Evolutionary conservation across 371 early-diverging fungal genomes (phyloP), one percentile per base, ranked within the genome.

Genomic region (Cladochytrium tenue): DNA sequence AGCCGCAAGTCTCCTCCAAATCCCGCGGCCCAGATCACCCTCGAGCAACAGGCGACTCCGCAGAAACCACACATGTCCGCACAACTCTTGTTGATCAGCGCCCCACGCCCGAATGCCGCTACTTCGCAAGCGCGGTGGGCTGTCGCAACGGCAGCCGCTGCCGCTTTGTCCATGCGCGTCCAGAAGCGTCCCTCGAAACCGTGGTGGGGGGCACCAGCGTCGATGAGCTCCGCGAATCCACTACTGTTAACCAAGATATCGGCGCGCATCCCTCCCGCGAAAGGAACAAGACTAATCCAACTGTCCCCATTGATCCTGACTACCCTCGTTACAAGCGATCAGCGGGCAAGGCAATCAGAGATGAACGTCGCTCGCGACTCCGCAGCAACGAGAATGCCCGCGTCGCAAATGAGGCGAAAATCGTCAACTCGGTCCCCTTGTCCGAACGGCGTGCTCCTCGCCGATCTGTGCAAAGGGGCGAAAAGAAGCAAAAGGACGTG

Each of bases 401-500:
- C 43, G 43, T n/a, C n/a, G n/a, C n/a, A n/a, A 43, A 43, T 20
- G 43, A 43, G 43, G 43, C 43, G 13, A 43, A 43, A n/a, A n/a
- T n/a, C n/a, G 43, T 43, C 43, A 43, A 7, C 43, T 43, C 43
- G 13, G 43, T 20, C 13, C 20, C 43, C 13, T 43, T 7, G 43
- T 43, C 13, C 43, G 20, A 7, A 7, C 43, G 20, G 43, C 43
- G n/a, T n/a, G n/a, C n/a, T n/a, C n/a, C n/a, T n/a, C n/a, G n/a
- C n/a, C n/a, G n/a, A n/a, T n/a, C 50, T 50, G 15, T 28, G 55
- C 55, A 55, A 26, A 20, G 63, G 52, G 63, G 56, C 31, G 56
- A 63, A 27, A 63, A 53, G 53, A 63, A 31, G 30, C 7, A 20
- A 20, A 55, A 25, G 30, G 26, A 25, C 7, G 30, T 25, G 15